Evolutionary conservation across 2,329 filamentous ascomycete species (phyloP).

Genomic region (Podosphaera leucotricha): DNA sequence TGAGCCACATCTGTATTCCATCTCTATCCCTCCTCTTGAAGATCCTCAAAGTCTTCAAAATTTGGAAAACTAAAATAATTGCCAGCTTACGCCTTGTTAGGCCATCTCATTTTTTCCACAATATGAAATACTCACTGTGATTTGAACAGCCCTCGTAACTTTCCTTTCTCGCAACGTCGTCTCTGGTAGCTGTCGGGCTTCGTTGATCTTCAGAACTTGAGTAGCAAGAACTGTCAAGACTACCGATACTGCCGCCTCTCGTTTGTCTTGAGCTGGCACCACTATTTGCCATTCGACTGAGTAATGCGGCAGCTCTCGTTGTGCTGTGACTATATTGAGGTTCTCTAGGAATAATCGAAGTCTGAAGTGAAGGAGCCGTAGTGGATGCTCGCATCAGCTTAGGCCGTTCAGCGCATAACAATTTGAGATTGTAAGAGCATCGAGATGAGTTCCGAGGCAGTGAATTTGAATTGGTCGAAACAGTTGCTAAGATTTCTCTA

Average conservation of each 20-base stretch:
- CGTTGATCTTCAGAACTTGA: slow-evolving; percentile 6
- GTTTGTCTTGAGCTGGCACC: slow-evolving; percentile 18
- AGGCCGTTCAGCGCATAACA: slow-evolving; percentile 16
- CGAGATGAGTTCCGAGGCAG: not conserved
- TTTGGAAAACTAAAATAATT: slow-evolving; percentile 53
- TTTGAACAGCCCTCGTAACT: not conserved
- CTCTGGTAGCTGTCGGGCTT: slow-evolving; percentile 3
- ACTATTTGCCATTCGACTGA: slow-evolving; percentile 28
- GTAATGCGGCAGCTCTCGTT: slow-evolving; percentile 28
- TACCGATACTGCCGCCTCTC: slow-evolving; percentile 6
- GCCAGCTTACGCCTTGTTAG: slow-evolving; percentile 15
- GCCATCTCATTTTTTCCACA: not conserved
- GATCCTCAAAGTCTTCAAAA: slow-evolving; percentile 42
- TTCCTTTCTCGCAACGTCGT: not conserved
- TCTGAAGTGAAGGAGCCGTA: slow-evolving; percentile 33
- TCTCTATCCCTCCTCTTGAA: slow-evolving; percentile 17
- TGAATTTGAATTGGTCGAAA: not conserved
- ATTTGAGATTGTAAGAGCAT: not conserved
- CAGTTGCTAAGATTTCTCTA: too few relatives aligned
- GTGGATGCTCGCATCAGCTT: slow-evolving; percentile 29
- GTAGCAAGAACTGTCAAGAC: slow-evolving; percentile 6
- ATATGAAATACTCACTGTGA: not conserved
- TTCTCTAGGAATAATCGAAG: slow-evolving; percentile 27
- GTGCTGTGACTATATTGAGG: slow-evolving; percentile 25
- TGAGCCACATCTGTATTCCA: not conserved